phyloP scores from a whole-genome alignment of 2,329 filamentous ascomycete species.

The Hypoxylon sp. region DNA sequence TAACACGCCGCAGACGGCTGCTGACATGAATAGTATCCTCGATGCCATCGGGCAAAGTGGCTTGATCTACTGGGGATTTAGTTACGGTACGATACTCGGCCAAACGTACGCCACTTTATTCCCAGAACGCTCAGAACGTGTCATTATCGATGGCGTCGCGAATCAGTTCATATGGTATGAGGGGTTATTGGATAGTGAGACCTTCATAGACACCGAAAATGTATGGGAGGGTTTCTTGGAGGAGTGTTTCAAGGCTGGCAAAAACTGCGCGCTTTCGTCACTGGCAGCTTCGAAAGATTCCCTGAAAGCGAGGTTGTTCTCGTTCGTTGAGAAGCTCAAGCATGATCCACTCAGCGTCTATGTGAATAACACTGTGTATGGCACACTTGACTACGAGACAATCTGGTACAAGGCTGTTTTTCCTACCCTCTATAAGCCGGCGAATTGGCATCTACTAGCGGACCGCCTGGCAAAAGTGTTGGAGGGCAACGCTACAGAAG shows the following conservation, averaged over 20 bases:
- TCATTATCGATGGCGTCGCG: constrained; percentile 57
- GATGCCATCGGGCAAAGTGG: constrained; percentile 59
- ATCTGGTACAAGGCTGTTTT: constrained; percentile 59
- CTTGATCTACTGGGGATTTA: constrained; percentile 60
- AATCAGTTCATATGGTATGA: constrained; percentile 60
- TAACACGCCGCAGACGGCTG: constrained; percentile 65
- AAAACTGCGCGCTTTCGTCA: constrained; percentile 60
- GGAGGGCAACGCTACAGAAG: constrained; percentile 59
- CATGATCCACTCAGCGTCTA: constrained; percentile 60
- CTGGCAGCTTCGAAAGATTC: constrained; percentile 56
- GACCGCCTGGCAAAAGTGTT: constrained; percentile 55
- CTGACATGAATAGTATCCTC: constrained; percentile 66
- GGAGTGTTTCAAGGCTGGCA: constrained; percentile 64
- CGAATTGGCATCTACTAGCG: constrained; percentile 57
- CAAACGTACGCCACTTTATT: constrained; percentile 59
- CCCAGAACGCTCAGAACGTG: constrained; percentile 54
- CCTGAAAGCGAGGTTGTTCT: constrained; percentile 54
- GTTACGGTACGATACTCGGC: constrained; percentile 58
- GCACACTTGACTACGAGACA: constrained; percentile 56
- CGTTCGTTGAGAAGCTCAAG: constrained; percentile 54
- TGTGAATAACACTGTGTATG: constrained; percentile 59
- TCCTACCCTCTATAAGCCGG: constrained; percentile 57
- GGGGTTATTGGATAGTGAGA: constrained; percentile 56
- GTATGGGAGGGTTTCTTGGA: constrained; percentile 61
- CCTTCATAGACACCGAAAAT: constrained; percentile 61